Evolutionary conservation across 495 filamentous ascomycete genomes (phyloP), one percentile per base, ranked within the genome.

Genomic region (Penicillium robsamsonii): DNA sequence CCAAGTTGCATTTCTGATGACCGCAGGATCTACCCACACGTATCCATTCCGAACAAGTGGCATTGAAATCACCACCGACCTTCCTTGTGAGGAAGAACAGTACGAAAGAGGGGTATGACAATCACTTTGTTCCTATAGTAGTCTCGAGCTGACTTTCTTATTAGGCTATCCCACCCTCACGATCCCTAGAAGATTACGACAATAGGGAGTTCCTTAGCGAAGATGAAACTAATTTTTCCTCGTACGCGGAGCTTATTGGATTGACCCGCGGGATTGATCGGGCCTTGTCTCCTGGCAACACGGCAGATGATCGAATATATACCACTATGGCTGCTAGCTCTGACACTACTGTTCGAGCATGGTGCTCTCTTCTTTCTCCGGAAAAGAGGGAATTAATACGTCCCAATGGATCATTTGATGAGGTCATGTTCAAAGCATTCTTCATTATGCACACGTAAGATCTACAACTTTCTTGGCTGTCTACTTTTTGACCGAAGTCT

Each of bases 381-480:
- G 50, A 48, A 7, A 65, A 61, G 45, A 50, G 46, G n/a, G 30
- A 58, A 30, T 35, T 61, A 10, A 51, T 61, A 13, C 58, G 58
- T 3, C 48, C 24, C 3, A 56, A 65, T 33, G 62, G 62, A 7
- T 50, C 58, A 9, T 49, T 65, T 10, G 62, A 65, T 33, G 62
- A 65, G 41, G 53, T 65, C 10, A 60, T 65, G 27, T 65, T 65
- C 45, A 65, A 65, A 13, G 62, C 62, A 2, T 50, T 58, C 11
- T 61, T 65, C 17, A 58, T 65, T 20, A 61, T 65, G 41, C 55
- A 61, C 30, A 61, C 62, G 58, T 65, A 30, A 27, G 46, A 33
- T 2, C 15, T 17, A 17, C 1, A 27, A 27, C 17, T 9, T 8
- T 18, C 17, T 13, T 40, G 4, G 12, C 12, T 6, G 0, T 6